phyloP scores from a whole-genome alignment of 805 yeast species.

The Ogataea siamensis region DNA sequence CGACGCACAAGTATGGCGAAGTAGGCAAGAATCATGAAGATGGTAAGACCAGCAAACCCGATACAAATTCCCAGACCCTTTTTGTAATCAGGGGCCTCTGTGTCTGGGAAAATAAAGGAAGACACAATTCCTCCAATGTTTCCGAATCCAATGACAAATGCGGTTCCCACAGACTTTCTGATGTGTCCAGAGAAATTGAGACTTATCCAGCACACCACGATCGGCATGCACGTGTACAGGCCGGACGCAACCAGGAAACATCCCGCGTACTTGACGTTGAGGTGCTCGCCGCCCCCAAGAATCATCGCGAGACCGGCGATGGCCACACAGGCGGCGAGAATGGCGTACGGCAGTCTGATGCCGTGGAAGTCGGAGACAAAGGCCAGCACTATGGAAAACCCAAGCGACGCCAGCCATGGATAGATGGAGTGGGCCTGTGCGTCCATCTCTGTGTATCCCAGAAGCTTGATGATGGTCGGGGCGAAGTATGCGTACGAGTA shows the following conservation, averaged over 20 bases:
- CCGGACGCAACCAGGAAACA: constrained; percentile 61
- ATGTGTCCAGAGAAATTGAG: constrained; percentile 63
- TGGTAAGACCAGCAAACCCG: constrained; percentile 44
- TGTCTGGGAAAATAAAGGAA: constrained; percentile 51
- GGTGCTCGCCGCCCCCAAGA: constrained; percentile 40
- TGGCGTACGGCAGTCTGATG: constrained; percentile 44
- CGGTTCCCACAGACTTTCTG: constrained; percentile 49
- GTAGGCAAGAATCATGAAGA: constrained; percentile 35
- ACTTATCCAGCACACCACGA: constrained; percentile 65
- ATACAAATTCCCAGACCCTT: constrained; percentile 54
- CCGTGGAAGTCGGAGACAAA: constrained; percentile 54
- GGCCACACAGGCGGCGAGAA: constrained; percentile 36
- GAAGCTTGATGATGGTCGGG: constrained; percentile 57
- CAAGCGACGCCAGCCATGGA: constrained; percentile 81
- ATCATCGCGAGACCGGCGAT: constrained; percentile 57
- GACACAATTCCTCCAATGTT: constrained; percentile 72
- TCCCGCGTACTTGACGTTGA: constrained; percentile 55
- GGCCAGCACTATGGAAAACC: constrained; percentile 61
- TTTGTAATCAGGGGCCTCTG: constrained; percentile 57
- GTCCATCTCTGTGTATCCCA: constrained; percentile 65
- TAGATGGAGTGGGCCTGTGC: constrained; percentile 83
- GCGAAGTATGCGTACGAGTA: constrained; percentile 77
- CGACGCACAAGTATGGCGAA: constrained; percentile 32
- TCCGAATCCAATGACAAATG: constrained; percentile 65
- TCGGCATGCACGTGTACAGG: constrained; percentile 63